Conservation (phyloP, 1,284 basidiomycete genomes). For the Ustanciosporium gigantosporum region DNA sequence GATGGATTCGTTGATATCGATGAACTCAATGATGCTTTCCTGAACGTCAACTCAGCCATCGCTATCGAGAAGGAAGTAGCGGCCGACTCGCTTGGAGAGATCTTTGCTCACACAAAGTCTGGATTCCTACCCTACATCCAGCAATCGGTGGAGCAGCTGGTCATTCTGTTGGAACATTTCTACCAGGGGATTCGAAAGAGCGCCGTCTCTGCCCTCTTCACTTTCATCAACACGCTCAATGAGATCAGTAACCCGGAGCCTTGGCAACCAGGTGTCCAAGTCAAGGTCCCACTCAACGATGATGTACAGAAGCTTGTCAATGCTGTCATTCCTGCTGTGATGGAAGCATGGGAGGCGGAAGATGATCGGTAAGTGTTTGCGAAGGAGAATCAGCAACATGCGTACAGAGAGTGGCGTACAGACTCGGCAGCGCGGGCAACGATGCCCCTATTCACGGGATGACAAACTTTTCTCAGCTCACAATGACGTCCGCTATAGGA, state of each 20-base stretch:
- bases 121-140: constrained; percentile 84
- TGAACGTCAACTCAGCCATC: constrained; percentile 85
- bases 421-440: background rate
- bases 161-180: constrained; percentile 84
- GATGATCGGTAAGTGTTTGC: constrained; percentile 97
- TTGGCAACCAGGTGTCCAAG: constrained; percentile 76
- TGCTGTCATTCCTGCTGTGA: constrained; percentile 74
- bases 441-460: constrained; percentile 63
- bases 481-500: constrained; percentile 69
- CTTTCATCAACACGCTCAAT: constrained; percentile 89
- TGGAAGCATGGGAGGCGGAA: constrained; percentile 90
- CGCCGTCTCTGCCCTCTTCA: constrained; percentile 83
- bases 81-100: constrained; percentile 89
- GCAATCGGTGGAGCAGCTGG: constrained; percentile 76
- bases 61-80: constrained; percentile 99
- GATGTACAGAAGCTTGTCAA: constrained; percentile 82
- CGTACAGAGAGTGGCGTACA: background rate
- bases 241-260: constrained; percentile 79
- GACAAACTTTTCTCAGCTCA: constrained; percentile 81
- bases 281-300: constrained; percentile 69
- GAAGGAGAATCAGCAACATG: no score
- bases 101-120: constrained; percentile 79
- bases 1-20: constrained; percentile 70
- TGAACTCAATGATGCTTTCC: constrained; percentile 68
- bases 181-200: constrained; percentile 98